Percentiles rank a stretch among this genome's conserved stretches.
Evolutionary conservation across 768 basidiomycete species (phyloP).

Genomic region (Chiua virens): DNA sequence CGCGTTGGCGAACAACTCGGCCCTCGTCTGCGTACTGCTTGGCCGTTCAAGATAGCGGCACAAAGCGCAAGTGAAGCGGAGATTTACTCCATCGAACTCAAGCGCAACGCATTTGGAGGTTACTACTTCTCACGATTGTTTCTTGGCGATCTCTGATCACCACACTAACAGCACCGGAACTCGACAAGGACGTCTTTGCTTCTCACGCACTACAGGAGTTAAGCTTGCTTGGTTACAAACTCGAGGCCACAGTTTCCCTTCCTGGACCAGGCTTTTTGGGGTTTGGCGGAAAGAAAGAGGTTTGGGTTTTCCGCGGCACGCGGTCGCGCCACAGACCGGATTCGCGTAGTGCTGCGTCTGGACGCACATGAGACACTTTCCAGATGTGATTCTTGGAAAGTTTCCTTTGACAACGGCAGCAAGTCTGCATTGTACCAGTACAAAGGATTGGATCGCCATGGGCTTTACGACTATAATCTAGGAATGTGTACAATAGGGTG

Average conservation of each 20-base stretch:
- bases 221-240: conserved; percentile 53
- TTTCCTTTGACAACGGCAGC: neutral
- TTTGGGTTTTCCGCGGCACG: conserved; percentile 62
- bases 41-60: conserved; percentile 42
- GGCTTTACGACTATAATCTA: conserved; percentile 4
- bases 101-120: conserved; percentile 40
- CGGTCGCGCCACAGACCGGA: conserved; percentile 30
- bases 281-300: conserved; percentile 48
- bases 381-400: neutral
- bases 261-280: conserved; percentile 39
- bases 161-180: conserved; percentile 35
- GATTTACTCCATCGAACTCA: conserved; percentile 56
- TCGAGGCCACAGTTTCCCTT: conserved; percentile 69
- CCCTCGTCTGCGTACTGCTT: conserved; percentile 38
- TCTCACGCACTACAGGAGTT: conserved; percentile 65
- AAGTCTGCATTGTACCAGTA: conserved; percentile 14
- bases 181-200: conserved; percentile 55
- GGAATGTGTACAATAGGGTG: neutral
- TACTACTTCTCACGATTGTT: neutral
- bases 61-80: conserved; percentile 50
- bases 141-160: neutral
- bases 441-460: conserved; percentile 1
- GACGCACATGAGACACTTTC: conserved; percentile 14
- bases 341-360: conserved; percentile 24
- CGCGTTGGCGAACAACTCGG: conserved; percentile 40